Conservation (phyloP, 441 rosid species). For the Pelargonium australe region DNA sequence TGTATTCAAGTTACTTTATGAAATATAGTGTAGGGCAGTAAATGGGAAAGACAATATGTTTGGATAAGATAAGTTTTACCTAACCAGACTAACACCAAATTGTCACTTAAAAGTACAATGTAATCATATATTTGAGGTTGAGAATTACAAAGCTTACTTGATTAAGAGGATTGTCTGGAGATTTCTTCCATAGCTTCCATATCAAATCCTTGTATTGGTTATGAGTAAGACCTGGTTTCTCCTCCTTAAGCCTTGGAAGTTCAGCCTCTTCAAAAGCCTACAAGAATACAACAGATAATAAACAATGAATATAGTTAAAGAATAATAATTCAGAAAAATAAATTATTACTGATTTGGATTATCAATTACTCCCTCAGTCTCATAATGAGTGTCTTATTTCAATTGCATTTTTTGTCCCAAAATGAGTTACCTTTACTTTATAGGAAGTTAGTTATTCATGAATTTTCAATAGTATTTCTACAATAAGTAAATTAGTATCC, state of each 20-base stretch:
- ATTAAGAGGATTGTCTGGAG: conserved; percentile 95
- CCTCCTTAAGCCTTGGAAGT: conserved; percentile 80
- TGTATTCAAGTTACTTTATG: neutral
- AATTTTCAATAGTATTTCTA: too few species aligned
- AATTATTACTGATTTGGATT: too few species aligned
- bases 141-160: conserved; percentile 38
- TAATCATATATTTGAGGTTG: conserved; percentile 1
- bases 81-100: neutral
- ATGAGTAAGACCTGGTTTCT: conserved; percentile 95
- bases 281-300: conserved; percentile 5
- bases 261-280: conserved; percentile 94
- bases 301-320: neutral
- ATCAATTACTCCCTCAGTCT: too few species aligned
- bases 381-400: too few species aligned
- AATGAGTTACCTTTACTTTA: too few species aligned
- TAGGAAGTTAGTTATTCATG: too few species aligned
- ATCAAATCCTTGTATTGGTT: conserved; percentile 91
- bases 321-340: neutral
- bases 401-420: too few species aligned
- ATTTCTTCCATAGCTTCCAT: conserved; percentile 99
- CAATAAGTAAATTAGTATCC: too few species aligned
- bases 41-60: neutral
- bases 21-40: neutral
- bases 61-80: neutral
- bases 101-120: neutral